Percentiles rank a stretch among this genome's conserved stretches.
phyloP scores from a whole-genome alignment of 257 asterid species.

The Nicotiana paniculata region DNA sequence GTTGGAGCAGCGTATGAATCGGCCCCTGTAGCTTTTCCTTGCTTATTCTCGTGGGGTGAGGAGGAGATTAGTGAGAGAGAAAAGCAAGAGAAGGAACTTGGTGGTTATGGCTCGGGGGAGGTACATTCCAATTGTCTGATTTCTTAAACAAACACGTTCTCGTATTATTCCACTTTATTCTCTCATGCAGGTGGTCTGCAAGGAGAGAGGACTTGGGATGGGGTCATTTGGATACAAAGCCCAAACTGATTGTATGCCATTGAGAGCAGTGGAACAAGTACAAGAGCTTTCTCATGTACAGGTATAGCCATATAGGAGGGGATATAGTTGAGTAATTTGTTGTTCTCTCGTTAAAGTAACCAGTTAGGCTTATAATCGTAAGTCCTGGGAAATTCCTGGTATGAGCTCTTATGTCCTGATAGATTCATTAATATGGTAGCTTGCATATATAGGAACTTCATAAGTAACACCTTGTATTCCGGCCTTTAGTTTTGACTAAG shows the following conservation, averaged over 20 bases:
- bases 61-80: slow-evolving; percentile 97
- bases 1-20: slow-evolving; percentile 83
- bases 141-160: neutral
- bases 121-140: slow-evolving; percentile 27
- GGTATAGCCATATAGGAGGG: slow-evolving; percentile 30
- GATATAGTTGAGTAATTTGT: neutral
- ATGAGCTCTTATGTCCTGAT: neutral
- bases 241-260: slow-evolving; percentile 39
- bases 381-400: neutral
- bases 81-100: slow-evolving; percentile 88
- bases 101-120: slow-evolving; percentile 98
- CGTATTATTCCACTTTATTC: slow-evolving; percentile 13
- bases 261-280: slow-evolving; percentile 29
- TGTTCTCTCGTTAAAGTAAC: neutral
- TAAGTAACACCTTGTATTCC: too few relatives aligned
- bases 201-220: slow-evolving; percentile 94
- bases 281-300: slow-evolving; percentile 40
- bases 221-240: slow-evolving; percentile 54
- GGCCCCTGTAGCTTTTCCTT: slow-evolving; percentile 83
- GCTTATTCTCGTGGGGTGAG: slow-evolving; percentile 94
- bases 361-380: neutral
- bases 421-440: neutral
- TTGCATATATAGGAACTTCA: too few relatives aligned
- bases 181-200: slow-evolving; percentile 74
- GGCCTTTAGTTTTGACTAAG: neutral